phyloP scores from a whole-genome alignment of 2,329 filamentous ascomycete species.

The Boeremia exigua region DNA sequence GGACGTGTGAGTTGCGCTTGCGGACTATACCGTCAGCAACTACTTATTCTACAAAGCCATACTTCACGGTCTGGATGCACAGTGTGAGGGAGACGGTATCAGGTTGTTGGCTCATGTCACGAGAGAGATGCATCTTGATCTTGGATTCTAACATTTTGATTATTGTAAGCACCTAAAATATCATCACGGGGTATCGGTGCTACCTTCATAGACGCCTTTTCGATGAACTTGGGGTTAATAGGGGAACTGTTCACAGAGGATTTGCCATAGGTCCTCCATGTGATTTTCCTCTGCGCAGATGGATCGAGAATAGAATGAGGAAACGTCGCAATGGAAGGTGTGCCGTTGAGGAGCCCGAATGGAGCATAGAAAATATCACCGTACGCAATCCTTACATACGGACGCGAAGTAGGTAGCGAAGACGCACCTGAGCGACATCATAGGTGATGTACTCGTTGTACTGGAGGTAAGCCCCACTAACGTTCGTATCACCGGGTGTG shows the following conservation, averaged over 20 bases:
- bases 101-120: slow-evolving; percentile 2
- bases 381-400: slow-evolving; percentile 25
- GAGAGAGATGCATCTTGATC: slow-evolving; percentile 4
- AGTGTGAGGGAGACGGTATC: background rate
- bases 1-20: background rate
- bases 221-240: background rate
- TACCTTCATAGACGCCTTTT: background rate
- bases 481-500: slow-evolving; percentile 57
- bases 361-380: background rate
- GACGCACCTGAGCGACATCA: slow-evolving; percentile 70
- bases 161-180: background rate
- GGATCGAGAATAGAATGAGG: background rate
- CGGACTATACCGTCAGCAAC: background rate
- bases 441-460: slow-evolving; percentile 82
- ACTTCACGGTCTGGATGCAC: background rate
- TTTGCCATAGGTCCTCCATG: background rate
- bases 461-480: slow-evolving; percentile 56
- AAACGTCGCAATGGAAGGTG: background rate
- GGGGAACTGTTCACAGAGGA: background rate
- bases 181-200: background rate
- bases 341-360: background rate
- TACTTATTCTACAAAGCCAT: slow-evolving; percentile 8
- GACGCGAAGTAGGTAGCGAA: slow-evolving; percentile 73
- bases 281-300: background rate
- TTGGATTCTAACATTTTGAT: slow-evolving; percentile 1